phyloP scores from a whole-genome alignment of 331 rosid genomes.

The Phaseolus coccineus region DNA sequence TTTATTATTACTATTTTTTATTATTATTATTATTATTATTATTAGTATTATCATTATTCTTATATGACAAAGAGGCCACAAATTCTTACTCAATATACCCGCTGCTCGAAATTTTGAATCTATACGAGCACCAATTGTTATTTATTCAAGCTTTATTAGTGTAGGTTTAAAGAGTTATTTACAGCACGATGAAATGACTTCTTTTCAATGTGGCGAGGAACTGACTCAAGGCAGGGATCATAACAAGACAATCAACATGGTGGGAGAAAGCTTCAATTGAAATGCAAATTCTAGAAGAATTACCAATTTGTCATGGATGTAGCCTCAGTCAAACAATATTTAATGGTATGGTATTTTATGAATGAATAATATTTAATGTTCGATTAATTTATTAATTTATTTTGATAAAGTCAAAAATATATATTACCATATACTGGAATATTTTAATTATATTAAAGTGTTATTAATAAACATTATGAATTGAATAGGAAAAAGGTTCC shows the following conservation, averaged over 20 bases:
- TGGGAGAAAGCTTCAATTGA: constrained; percentile 57
- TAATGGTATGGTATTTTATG: constrained; percentile 58
- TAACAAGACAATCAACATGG: constrained; percentile 59
- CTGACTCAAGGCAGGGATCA: constrained; percentile 37
- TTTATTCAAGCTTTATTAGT: constrained; percentile 58
- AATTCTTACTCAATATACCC: constrained; percentile 74
- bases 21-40: no score
- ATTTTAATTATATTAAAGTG: no score
- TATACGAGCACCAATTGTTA: constrained; percentile 53
- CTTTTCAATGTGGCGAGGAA: constrained; percentile 58
- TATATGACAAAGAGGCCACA: constrained; percentile 67
- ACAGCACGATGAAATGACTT: constrained; percentile 53
- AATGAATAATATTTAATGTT: not conserved
- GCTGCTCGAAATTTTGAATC: constrained; percentile 68
- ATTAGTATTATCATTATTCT: not conserved
- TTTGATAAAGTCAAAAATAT: no score
- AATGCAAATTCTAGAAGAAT: constrained; percentile 61
- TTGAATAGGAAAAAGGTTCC: no score
- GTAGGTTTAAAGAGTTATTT: constrained; percentile 48
- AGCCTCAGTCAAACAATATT: constrained; percentile 83
- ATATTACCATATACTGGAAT: no score
- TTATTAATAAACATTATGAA: no score
- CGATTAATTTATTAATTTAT: no score
- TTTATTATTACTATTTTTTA: not conserved
- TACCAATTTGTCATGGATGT: constrained; percentile 68